phyloP scores from a whole-genome alignment of 495 filamentous ascomycete genomes.

The Penicillium bovifimosum region DNA sequence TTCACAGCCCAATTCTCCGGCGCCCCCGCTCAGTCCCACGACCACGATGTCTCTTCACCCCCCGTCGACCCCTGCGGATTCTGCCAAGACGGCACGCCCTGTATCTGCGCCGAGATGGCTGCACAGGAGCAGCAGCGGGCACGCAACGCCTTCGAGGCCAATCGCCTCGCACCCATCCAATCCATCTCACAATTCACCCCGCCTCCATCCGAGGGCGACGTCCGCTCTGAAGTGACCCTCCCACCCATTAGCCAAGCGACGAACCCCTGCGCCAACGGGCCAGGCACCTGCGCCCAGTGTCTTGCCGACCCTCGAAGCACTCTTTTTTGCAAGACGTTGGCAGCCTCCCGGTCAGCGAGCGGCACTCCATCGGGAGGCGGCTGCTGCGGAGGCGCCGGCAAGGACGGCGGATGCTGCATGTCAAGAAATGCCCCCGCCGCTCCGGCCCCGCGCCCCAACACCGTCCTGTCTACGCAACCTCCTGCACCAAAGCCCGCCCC shows the following conservation, averaged over 20 bases:
- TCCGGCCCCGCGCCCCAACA: constrained; percentile 24
- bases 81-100: constrained; percentile 77
- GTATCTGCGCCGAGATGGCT: constrained; percentile 73
- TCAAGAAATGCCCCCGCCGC: constrained; percentile 28
- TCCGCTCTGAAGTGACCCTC: constrained; percentile 40
- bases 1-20: constrained; percentile 63
- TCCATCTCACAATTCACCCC: constrained; percentile 58
- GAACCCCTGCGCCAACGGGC: constrained; percentile 60
- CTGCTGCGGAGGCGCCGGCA: constrained; percentile 48
- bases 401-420: constrained; percentile 50
- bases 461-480: constrained; percentile 22
- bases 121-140: constrained; percentile 40
- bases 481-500: constrained; percentile 25
- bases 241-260: constrained; percentile 41
- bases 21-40: constrained; percentile 27
- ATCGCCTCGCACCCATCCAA: constrained; percentile 45
- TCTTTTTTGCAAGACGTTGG: constrained; percentile 80
- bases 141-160: constrained; percentile 34
- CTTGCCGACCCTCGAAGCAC: constrained; percentile 70
- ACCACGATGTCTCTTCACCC: constrained; percentile 32
- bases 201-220: constrained; percentile 63
- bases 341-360: constrained; percentile 53
- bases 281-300: constrained; percentile 78
- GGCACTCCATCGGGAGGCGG: constrained; percentile 39
- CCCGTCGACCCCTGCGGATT: constrained; percentile 74